These are phyloP conservation scores for Colletotrichum neosansevieriae DNA, from an alignment of 2,329 filamentous ascomycete genomes.

Conservation along the genomic window DNA sequence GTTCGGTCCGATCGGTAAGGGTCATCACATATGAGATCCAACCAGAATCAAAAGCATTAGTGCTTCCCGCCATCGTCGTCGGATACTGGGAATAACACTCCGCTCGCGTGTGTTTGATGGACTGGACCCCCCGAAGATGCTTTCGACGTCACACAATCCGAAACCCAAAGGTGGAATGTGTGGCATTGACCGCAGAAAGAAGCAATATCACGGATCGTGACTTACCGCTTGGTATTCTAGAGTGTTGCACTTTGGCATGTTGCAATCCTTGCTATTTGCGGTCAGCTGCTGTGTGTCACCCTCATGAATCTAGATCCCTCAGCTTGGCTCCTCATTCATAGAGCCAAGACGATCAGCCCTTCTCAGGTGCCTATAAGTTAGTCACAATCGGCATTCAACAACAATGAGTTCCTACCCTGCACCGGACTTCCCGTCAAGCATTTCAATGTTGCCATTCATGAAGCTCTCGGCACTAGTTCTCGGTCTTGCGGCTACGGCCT, in stretches of 20 bases:
- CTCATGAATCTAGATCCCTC: too few species aligned
- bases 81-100: not conserved
- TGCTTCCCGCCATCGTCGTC: not conserved
- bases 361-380: too few species aligned
- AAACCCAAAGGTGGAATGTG: not conserved
- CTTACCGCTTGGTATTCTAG: not conserved
- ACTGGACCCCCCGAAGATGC: not conserved
- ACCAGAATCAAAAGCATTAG: not conserved
- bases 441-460: constrained; percentile 21
- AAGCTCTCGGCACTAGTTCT: constrained; percentile 32
- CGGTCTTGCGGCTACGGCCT: constrained; percentile 46
- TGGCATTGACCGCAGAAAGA: constrained; percentile 6
- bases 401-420: too few species aligned
- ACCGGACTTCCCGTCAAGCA: not conserved
- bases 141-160: not conserved
- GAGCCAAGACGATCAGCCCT: too few species aligned
- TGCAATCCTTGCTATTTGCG: not conserved
- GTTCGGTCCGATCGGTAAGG: not conserved
- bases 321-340: too few species aligned
- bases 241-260: not conserved
- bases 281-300: too few species aligned
- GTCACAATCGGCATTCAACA: too few species aligned
- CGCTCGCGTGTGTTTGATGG: too few species aligned
- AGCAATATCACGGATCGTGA: constrained; percentile 23
- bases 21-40: constrained; percentile 10